Base-by-base conservation (phyloP, 1,139 yeast genomes). In the Saccharomyces hybrid region DNA sequence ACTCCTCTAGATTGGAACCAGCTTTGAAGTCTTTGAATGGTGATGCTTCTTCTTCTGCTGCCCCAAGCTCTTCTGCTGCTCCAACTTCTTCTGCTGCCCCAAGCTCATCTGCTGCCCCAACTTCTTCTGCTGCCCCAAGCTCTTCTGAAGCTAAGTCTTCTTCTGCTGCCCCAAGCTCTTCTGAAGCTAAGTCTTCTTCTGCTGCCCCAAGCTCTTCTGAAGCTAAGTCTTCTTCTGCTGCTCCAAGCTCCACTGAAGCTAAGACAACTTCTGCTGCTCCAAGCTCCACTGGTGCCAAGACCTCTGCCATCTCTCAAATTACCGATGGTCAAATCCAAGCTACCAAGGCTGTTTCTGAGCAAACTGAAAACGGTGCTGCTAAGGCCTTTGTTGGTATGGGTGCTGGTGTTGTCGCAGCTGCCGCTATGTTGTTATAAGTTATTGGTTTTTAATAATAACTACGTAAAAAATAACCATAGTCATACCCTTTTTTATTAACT, bases 1-100 rank as follows among this genome's bases (percentile, higher is more conserved):
- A 75, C 63, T 71, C 76, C 11, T 59, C 71, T 53, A 74, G 79
- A 71, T 58, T 71, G 48, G 62, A 56, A 11, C 65, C 69, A 46
- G 58, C 60, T 25, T 48, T 63, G n/a, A 55, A 56, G 13, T 53
- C 65, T 48, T 32, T 53, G 32, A 25, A 14, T 9, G 54, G 42
- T 29, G 56, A 53, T 46, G 54, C 34, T 11, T n/a, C 52, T 23
- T 34, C 48, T 7, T 8, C 52, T 9, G 41, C 52, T 29, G 46
- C 52, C 11, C 32, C 52, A 19, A 31, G 50, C 34, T 31, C 28
- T 25, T 16, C 38, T 32, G 38, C n/a, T n/a, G 50, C 44, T 32
- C n/a, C 26, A 13, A 14, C 48, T 9, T 19, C 52, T 7, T 42
- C 63, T 34, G 56, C 57, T 42, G 61, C 58, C 29, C 60, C 59